Base-by-base conservation (phyloP, 2,329 filamentous ascomycete species). In the Colletotrichum lindemuthianum region DNA sequence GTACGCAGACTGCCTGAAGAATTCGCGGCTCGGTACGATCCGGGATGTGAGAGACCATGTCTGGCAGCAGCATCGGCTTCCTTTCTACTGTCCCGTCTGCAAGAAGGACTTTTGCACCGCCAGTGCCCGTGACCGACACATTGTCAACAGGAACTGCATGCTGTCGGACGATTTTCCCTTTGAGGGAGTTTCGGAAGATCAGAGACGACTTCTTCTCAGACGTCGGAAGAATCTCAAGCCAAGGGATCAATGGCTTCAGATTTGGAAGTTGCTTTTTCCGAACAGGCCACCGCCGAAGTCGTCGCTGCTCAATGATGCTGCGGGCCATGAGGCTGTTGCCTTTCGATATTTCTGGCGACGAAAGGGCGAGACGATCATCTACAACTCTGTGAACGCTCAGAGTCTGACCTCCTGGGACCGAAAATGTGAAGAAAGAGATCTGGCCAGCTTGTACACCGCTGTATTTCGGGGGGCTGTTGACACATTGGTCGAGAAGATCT, bases 301-400 rank as follows among this genome's bases (percentile, higher is more conserved):
- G 2, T 8, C 40, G 11, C 36, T 40, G 32, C 39, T 48, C 6
- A 59, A n/a, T 1, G 32, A 24, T 11, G 16, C n/a, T 5, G 24
- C 13, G 8, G 50, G 50, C 10, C 9, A 43, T 2, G 32, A 59
- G 8, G 32, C 43, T 10, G 39, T 44, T 6, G 10, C 6, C 1
- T 59, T 59, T 36, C 37, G 55, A 12, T 10, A 59, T 9, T 51
- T 59, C 32, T 59, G 55, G 55, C n/a, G 55, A 12, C 24, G 24
- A 4, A 7, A 44, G 7, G 55, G 55, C n/a, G 34, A 59, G 11
- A 7, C 4, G 2, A n/a, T 39, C 5, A 8, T 50, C 6, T n/a
- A 45, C 10, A 32, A 43, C 11, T 13, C 6, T 3, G 8, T 59
- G 12, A 5, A 6, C 8, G 24, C 8, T 10, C 11, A 11, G 4